Percentiles rank a stretch among this genome's conserved stretches.
phyloP scores from a whole-genome alignment of 2,329 filamentous ascomycete genomes.

The Triangularia verruculosa region DNA sequence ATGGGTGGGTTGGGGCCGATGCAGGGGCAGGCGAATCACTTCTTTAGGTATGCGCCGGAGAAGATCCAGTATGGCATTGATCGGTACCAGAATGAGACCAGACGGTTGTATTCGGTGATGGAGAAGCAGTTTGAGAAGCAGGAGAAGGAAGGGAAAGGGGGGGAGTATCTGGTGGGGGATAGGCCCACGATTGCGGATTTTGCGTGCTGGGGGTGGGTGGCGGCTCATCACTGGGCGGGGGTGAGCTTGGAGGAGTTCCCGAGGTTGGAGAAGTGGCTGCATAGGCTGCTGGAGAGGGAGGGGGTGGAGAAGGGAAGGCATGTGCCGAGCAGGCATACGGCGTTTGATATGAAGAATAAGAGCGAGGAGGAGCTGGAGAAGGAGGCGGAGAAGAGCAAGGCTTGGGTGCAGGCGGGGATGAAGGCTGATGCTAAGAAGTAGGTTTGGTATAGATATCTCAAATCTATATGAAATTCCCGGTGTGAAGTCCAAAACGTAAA shows the following conservation, averaged over 20 bases:
- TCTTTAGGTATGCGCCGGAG: conserved; percentile 76
- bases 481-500: too few species aligned
- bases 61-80: conserved; percentile 79
- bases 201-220: conserved; percentile 75
- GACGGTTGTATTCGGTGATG: conserved; percentile 75
- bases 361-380: conserved; percentile 49
- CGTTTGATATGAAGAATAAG: conserved; percentile 41
- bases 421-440: conserved; percentile 54
- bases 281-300: conserved; percentile 64
- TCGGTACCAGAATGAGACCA: conserved; percentile 78
- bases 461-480: background rate
- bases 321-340: conserved; percentile 61
- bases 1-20: conserved; percentile 81
- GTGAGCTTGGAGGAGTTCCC: conserved; percentile 58
- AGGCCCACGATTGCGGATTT: conserved; percentile 76
- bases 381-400: conserved; percentile 44
- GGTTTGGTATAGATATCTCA: too few species aligned
- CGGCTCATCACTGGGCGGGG: conserved; percentile 36
- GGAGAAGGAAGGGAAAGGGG: too few species aligned
- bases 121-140: conserved; percentile 67
- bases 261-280: conserved; percentile 71
- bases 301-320: conserved; percentile 71
- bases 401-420: conserved; percentile 66
- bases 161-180: conserved; percentile 63
- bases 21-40: conserved; percentile 84